A percentile compares a stretch with the other conserved stretches of the same genome.
Evolutionary conservation across 306 rosid genomes (phyloP).

Genomic region (Benincasa hispida): DNA sequence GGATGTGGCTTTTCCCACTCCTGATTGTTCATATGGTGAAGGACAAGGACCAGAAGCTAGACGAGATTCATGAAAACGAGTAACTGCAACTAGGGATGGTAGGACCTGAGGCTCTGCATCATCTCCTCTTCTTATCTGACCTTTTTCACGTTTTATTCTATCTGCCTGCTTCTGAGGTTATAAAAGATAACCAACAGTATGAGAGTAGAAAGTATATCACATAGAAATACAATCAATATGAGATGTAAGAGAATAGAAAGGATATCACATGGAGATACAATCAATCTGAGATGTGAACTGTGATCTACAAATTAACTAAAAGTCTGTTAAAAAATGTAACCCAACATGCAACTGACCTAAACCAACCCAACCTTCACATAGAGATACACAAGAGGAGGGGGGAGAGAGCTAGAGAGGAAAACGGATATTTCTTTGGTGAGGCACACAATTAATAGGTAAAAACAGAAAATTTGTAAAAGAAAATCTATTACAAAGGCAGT

Average conservation of each 20-base stretch:
- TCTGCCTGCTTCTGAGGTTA: slow-evolving; percentile 64
- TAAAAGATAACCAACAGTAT: not conserved
- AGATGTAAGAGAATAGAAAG: not conserved
- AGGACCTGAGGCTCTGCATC: slow-evolving; percentile 54
- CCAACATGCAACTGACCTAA: not conserved
- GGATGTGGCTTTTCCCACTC: slow-evolving; percentile 13
- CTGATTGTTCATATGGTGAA: slow-evolving; percentile 55
- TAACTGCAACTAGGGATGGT: slow-evolving; percentile 70
- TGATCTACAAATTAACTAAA: slow-evolving; percentile 1
- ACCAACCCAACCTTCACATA: not conserved
- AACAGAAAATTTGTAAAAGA: not conserved
- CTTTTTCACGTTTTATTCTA: slow-evolving; percentile 81
- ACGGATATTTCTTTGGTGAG: not conserved
- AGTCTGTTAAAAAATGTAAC: not conserved
- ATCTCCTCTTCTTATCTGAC: slow-evolving; percentile 67
- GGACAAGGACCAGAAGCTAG: slow-evolving; percentile 80
- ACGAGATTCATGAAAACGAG: slow-evolving; percentile 78
- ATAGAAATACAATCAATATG: not conserved
- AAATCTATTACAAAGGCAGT: not conserved
- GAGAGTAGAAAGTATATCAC: not conserved
- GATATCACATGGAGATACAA: not conserved
- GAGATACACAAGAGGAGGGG: not conserved
- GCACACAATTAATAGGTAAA: not conserved
- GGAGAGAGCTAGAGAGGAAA: not conserved
- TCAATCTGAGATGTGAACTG: not conserved